These are phyloP conservation scores for Aspergillus ibericus DNA, from an alignment of 2,329 filamentous ascomycete species.

Conservation along the genomic window DNA sequence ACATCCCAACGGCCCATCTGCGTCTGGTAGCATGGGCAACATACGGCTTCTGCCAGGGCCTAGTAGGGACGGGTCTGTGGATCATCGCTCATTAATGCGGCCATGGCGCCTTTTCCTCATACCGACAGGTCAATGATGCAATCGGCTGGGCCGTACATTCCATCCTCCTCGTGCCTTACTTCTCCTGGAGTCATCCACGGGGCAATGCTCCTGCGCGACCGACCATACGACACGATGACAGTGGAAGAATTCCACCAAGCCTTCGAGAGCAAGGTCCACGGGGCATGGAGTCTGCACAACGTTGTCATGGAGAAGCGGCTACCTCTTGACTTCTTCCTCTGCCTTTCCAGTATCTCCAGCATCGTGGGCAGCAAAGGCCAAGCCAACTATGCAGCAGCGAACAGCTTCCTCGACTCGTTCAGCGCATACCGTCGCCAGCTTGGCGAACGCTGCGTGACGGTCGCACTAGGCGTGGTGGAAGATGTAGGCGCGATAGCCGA, in stretches of 20 bases:
- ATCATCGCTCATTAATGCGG: constrained; percentile 60
- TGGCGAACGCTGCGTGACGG: constrained; percentile 15
- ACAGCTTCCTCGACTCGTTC: constrained; percentile 24
- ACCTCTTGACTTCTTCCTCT: constrained; percentile 21
- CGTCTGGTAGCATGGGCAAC: background rate
- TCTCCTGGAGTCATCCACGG: constrained; percentile 55
- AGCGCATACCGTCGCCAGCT: constrained; percentile 9
- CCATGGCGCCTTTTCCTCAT: constrained; percentile 64
- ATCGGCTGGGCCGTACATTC: constrained; percentile 66
- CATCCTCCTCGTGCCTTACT: constrained; percentile 66
- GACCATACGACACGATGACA: constrained; percentile 29
- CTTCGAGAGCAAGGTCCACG: constrained; percentile 33
- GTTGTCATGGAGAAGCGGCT: constrained; percentile 1
- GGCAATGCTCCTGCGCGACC: constrained; percentile 6
- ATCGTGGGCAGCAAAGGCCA: constrained; percentile 22
- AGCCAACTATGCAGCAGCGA: constrained; percentile 25
- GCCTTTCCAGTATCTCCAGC: constrained; percentile 24
- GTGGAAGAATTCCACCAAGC: constrained; percentile 31
- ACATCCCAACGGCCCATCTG: background rate
- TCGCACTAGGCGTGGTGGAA: constrained; percentile 31
- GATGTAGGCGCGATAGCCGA: constrained; percentile 24
- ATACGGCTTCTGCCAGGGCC: background rate
- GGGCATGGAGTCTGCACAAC: constrained; percentile 28
- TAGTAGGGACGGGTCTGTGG: background rate
- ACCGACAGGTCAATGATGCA: constrained; percentile 57